Conservation (phyloP, 2,329 filamentous ascomycete species). For the Ophiostoma montium region DNA sequence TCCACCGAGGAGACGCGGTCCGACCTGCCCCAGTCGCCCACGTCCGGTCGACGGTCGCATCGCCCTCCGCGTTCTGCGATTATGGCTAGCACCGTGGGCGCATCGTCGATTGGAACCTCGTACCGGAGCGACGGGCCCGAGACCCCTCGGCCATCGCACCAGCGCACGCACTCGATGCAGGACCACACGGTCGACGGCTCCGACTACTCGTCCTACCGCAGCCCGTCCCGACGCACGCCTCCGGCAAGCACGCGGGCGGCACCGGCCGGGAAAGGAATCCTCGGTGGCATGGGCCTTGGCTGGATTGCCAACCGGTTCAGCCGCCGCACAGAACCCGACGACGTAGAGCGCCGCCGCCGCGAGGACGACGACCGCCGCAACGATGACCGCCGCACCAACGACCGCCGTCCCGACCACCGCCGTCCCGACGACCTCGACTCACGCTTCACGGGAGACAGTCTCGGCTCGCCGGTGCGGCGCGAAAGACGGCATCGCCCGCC, state of each 20-base stretch:
- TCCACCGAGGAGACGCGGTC: constrained; percentile 18
- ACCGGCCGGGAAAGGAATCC: constrained; percentile 39
- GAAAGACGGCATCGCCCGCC: constrained; percentile 19
- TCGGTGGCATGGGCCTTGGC: constrained; percentile 51
- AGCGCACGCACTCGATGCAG: constrained; percentile 25
- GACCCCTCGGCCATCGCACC: constrained; percentile 34
- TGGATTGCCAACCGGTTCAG: constrained; percentile 54
- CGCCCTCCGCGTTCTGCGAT: too few relatives aligned
- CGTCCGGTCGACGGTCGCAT: too few relatives aligned
- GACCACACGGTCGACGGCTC: constrained; percentile 33
- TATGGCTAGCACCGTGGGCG: too few relatives aligned
- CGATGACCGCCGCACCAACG: constrained; percentile 45
- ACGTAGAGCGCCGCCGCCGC: constrained; percentile 32
- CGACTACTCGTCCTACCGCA: constrained; percentile 46
- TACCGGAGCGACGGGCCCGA: constrained; percentile 24
- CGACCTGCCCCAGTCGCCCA: constrained; percentile 30
- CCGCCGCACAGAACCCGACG: constrained; percentile 33
- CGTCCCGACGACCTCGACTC: constrained; percentile 25
- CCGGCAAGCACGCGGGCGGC: constrained; percentile 21
- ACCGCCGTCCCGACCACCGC: constrained; percentile 29
- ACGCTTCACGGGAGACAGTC: constrained; percentile 54
- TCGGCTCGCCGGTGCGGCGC: constrained; percentile 33
- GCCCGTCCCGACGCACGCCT: constrained; percentile 43
- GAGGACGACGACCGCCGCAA: constrained; percentile 31
- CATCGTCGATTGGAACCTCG: constrained; percentile 18